A percentile compares a stretch with the other conserved stretches of the same genome.
phyloP scores from a whole-genome alignment of 1,139 yeast genomes.

The Ashbya aceris region DNA sequence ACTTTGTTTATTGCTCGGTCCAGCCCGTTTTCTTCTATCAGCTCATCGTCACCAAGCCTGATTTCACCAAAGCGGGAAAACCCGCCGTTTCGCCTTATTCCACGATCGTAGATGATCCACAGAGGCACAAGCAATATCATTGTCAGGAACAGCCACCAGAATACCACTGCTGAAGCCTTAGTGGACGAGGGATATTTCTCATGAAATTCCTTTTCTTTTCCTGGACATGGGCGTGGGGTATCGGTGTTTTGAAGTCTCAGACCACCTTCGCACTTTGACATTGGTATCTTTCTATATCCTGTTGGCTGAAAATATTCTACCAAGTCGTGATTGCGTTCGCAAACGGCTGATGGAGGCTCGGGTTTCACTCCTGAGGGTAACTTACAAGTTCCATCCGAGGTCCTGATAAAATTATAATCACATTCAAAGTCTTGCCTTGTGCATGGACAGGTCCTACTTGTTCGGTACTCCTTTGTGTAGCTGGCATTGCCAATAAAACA shows the following conservation, averaged over 20 bases:
- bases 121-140: conserved; percentile 45
- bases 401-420: conserved; percentile 72
- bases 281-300: conserved; percentile 67
- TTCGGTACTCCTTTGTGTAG: conserved; percentile 49
- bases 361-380: conserved; percentile 65
- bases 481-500: conserved; percentile 79
- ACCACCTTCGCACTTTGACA: conserved; percentile 72
- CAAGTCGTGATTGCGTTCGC: conserved; percentile 44
- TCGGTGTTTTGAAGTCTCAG: conserved; percentile 53
- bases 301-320: conserved; percentile 72
- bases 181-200: conserved; percentile 27
- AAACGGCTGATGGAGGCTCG: conserved; percentile 53
- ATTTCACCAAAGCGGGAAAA: conserved; percentile 79
- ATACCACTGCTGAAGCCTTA: conserved; percentile 22
- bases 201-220: conserved; percentile 64
- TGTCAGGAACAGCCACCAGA: conserved; percentile 39
- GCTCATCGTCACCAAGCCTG: conserved; percentile 63
- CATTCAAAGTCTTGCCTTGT: conserved; percentile 87
- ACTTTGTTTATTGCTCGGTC: conserved; percentile 55
- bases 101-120: conserved; percentile 74
- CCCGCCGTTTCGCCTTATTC: conserved; percentile 73
- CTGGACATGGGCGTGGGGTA: conserved; percentile 70
- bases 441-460: conserved; percentile 67
- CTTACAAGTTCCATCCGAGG: conserved; percentile 77
- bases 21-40: conserved; percentile 57